phyloP scores from a whole-genome alignment of 352 stramenopile genomes.

The Globisporangium rhizosaccharum region DNA sequence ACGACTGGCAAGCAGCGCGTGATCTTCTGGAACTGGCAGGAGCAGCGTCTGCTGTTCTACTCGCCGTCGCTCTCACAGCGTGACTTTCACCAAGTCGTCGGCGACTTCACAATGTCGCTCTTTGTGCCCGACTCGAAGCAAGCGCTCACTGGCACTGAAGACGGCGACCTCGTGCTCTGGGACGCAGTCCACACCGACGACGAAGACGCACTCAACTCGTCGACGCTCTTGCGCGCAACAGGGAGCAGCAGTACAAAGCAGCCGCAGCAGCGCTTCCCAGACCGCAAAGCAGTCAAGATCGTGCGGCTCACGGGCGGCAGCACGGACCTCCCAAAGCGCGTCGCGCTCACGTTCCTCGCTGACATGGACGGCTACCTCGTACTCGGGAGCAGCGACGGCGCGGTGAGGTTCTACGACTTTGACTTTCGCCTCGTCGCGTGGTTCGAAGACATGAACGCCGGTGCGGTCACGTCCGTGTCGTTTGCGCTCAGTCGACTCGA shows the following conservation, averaged over 20 bases:
- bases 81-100: slow-evolving; percentile 78
- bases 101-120: slow-evolving; percentile 79
- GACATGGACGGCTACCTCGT: slow-evolving; percentile 90
- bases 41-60: slow-evolving; percentile 77
- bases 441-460: slow-evolving; percentile 92
- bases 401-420: slow-evolving; percentile 92
- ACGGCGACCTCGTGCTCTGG: slow-evolving; percentile 88
- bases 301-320: slow-evolving; percentile 51
- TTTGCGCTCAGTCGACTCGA: slow-evolving; percentile 44
- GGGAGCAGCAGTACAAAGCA: neutral
- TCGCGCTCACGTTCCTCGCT: slow-evolving; percentile 48
- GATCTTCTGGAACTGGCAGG: slow-evolving; percentile 88
- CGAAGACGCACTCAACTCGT: slow-evolving; percentile 20
- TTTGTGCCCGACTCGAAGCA: slow-evolving; percentile 85
- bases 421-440: slow-evolving; percentile 90
- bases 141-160: slow-evolving; percentile 80
- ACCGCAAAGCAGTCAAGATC: slow-evolving; percentile 82
- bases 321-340: slow-evolving; percentile 37
- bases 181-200: slow-evolving; percentile 37
- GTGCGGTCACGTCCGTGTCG: slow-evolving; percentile 83
- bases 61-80: slow-evolving; percentile 77
- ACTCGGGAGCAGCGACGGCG: slow-evolving; percentile 84
- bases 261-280: slow-evolving; percentile 25
- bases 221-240: slow-evolving; percentile 6
- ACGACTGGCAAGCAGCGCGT: slow-evolving; percentile 83